phyloP scores from a whole-genome alignment of 176 grass and related monocot genomes.

The Dactylis glomerata region DNA sequence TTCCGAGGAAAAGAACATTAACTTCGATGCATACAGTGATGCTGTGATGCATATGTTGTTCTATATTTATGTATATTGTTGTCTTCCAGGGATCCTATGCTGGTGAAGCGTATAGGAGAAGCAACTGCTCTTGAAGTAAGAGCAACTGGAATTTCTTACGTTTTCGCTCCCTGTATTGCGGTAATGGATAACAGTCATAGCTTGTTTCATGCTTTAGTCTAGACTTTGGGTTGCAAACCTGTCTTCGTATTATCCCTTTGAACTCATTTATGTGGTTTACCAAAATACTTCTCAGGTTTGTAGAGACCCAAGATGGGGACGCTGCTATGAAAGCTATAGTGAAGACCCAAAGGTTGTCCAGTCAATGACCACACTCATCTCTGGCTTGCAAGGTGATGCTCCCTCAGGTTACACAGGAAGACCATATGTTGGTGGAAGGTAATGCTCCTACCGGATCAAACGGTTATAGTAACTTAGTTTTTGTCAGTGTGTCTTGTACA shows the following conservation, averaged over 20 bases:
- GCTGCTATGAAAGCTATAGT: constrained; percentile 78
- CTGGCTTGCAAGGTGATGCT: constrained; percentile 65
- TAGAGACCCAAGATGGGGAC: constrained; percentile 91
- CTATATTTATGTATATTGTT: not conserved
- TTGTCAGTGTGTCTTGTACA: not conserved
- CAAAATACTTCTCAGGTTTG: constrained; percentile 51
- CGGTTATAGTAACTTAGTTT: not conserved
- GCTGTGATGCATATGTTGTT: not conserved
- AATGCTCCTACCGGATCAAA: not conserved
- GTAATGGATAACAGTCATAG: constrained; percentile 28
- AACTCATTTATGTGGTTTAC: not conserved
- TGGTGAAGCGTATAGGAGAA: constrained; percentile 68
- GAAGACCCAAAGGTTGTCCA: constrained; percentile 72
- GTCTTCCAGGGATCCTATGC: constrained; percentile 45
- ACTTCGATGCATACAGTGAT: not conserved
- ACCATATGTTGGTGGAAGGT: constrained; percentile 66
- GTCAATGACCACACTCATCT: constrained; percentile 56
- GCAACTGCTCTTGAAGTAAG: constrained; percentile 83
- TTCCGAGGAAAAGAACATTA: not conserved
- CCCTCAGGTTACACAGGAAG: constrained; percentile 36
- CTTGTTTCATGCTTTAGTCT: not conserved
- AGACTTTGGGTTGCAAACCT: not conserved
- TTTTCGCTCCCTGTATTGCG: constrained; percentile 69
- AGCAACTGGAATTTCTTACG: constrained; percentile 76
- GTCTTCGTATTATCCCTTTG: not conserved